Evolutionary conservation across 2,329 filamentous ascomycete genomes (phyloP).

Genomic region (Neofusicoccum parvum): DNA sequence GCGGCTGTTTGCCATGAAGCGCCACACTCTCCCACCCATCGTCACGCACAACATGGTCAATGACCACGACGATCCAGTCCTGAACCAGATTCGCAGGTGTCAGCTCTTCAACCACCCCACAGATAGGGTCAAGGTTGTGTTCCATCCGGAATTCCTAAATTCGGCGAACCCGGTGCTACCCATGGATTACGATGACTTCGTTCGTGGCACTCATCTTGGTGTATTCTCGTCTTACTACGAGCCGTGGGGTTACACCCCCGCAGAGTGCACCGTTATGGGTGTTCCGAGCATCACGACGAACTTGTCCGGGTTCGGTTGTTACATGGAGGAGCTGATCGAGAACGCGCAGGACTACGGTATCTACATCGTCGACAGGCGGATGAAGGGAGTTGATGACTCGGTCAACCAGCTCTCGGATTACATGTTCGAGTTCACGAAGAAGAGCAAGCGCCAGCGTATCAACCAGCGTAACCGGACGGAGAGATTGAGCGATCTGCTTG

Average conservation of each 20-base stretch:
- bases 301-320: slow-evolving; percentile 95
- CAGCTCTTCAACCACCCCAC: slow-evolving; percentile 95
- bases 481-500: slow-evolving; percentile 87
- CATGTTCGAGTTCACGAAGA: slow-evolving; percentile 93
- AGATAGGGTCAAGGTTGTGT: slow-evolving; percentile 95
- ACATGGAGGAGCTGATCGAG: slow-evolving; percentile 99
- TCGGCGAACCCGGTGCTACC: slow-evolving; percentile 93
- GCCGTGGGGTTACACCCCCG: slow-evolving; percentile 97
- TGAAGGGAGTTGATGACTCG: slow-evolving; percentile 94
- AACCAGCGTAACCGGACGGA: slow-evolving; percentile 98
- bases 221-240: slow-evolving; percentile 98
- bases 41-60: slow-evolving; percentile 99
- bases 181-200: slow-evolving; percentile 97
- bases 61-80: slow-evolving; percentile 86
- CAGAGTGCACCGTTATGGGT: slow-evolving; percentile 98
- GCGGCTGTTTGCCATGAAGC: slow-evolving; percentile 95
- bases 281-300: slow-evolving; percentile 98
- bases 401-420: slow-evolving; percentile 90
- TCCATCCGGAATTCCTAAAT: slow-evolving; percentile 97
- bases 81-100: slow-evolving; percentile 94
- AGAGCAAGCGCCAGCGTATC: slow-evolving; percentile 94
- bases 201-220: slow-evolving; percentile 92
- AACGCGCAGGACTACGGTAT: slow-evolving; percentile 98
- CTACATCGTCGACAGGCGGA: slow-evolving; percentile 95
- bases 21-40: slow-evolving; percentile 84